Evolutionary conservation across 2,329 filamentous ascomycete genomes (phyloP).

Genomic region (Dryadomyces quercivorus): DNA sequence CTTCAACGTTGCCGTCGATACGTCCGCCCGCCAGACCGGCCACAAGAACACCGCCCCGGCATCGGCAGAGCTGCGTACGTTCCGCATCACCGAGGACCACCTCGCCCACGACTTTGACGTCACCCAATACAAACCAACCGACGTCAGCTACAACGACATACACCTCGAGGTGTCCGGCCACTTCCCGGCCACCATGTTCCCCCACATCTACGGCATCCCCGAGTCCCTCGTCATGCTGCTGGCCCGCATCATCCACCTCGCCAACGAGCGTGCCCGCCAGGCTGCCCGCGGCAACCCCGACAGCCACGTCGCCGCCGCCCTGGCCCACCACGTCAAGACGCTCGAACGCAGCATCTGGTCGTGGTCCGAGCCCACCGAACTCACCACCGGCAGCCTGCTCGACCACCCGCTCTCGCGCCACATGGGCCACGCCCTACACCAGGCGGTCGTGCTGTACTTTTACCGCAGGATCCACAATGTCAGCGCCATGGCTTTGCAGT

Average conservation of each 20-base stretch:
- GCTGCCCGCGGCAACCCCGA: not conserved
- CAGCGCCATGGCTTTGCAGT: not conserved
- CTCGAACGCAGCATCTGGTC: not conserved
- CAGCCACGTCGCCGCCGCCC: not conserved
- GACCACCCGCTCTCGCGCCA: not conserved
- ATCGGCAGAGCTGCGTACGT: not conserved
- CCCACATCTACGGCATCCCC: not conserved
- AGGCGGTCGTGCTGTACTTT: not conserved
- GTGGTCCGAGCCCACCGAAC: not conserved
- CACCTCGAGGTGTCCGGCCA: not conserved
- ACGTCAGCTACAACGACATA: not conserved
- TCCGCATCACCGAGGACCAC: not conserved
- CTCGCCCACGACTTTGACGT: not conserved
- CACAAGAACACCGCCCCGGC: not conserved
- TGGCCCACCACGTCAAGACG: not conserved
- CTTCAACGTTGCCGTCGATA: not conserved
- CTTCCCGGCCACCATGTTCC: not conserved
- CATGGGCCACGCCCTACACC: not conserved
- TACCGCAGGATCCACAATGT: not conserved
- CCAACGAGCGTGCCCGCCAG: not conserved
- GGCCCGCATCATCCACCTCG: not conserved
- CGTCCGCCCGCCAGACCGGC: not conserved
- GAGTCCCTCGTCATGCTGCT: not conserved
- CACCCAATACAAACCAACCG: not conserved
- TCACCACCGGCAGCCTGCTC: not conserved